Conservation (phyloP, 192 early-diverging fungal genomes). For the Tieghemiomyces parasiticus region DNA sequence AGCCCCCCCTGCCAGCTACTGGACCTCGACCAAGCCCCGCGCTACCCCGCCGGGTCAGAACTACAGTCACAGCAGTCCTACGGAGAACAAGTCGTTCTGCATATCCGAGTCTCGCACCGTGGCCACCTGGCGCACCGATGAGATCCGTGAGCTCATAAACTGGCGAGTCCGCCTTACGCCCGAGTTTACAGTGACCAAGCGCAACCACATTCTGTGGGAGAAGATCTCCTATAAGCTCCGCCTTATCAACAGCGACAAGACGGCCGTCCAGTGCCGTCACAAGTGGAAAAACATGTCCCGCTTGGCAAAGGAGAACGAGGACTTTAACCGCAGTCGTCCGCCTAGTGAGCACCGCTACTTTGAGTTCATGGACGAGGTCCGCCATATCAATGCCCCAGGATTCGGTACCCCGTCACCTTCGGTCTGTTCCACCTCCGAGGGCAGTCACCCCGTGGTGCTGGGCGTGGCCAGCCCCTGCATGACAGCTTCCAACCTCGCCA, state of each 20-base stretch:
- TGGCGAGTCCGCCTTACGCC: not conserved
- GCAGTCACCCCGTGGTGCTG: too few relatives aligned
- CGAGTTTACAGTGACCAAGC: not conserved
- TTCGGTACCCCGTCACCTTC: too few relatives aligned
- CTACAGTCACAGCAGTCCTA: too few relatives aligned
- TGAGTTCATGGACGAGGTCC: not conserved
- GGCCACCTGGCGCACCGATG: not conserved
- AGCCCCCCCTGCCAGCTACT: too few relatives aligned
- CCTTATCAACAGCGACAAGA: not conserved
- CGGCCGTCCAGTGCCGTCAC: constrained; percentile 3
- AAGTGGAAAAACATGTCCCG: constrained; percentile 9
- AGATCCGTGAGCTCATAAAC: not conserved
- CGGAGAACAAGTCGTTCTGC: too few relatives aligned
- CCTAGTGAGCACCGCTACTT: not conserved
- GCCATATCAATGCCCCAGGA: too few relatives aligned
- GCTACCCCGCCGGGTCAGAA: too few relatives aligned
- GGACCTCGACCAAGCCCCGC: too few relatives aligned
- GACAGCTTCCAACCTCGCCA: too few relatives aligned
- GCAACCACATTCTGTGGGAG: constrained; percentile 4
- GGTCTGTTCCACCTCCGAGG: too few relatives aligned
- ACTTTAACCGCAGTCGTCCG: not conserved
- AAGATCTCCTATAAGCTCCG: not conserved
- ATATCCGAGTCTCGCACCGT: not conserved
- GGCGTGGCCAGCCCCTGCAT: too few relatives aligned
- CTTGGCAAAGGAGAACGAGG: not conserved